Conservation (phyloP, 768 basidiomycete species). For the Podaxis sp. region DNA sequence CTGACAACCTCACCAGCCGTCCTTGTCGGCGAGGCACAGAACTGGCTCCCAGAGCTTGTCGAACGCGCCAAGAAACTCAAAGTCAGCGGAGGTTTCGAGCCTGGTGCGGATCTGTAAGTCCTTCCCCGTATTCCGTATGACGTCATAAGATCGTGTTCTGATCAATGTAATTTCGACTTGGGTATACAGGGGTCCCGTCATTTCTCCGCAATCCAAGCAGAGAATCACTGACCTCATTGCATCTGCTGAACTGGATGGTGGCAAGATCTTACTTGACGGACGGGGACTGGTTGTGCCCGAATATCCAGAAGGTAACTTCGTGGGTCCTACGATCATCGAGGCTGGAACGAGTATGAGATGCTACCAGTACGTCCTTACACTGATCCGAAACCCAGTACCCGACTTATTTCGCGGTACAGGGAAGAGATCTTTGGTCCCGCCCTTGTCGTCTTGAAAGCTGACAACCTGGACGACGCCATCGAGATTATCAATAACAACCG, state of each 20-base stretch:
- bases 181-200: slow-evolving; percentile 63
- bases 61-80: slow-evolving; percentile 78
- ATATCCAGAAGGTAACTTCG: slow-evolving; percentile 90
- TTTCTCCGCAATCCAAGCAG: slow-evolving; percentile 79
- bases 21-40: slow-evolving; percentile 75
- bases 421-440: slow-evolving; percentile 97
- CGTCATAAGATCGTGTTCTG: background rate
- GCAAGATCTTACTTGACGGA: slow-evolving; percentile 85
- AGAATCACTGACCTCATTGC: slow-evolving; percentile 75
- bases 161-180: slow-evolving; percentile 7
- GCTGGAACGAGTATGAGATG: slow-evolving; percentile 81
- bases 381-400: background rate
- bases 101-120: slow-evolving; percentile 73
- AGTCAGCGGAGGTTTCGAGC: slow-evolving; percentile 90
- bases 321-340: slow-evolving; percentile 90
- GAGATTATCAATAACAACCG: slow-evolving; percentile 85
- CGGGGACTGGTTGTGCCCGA: slow-evolving; percentile 63
- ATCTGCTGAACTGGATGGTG: slow-evolving; percentile 78
- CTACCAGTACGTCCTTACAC: slow-evolving; percentile 64
- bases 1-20: slow-evolving; percentile 44
- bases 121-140: background rate
- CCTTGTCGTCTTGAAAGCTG: slow-evolving; percentile 71
- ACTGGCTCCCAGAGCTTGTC: slow-evolving; percentile 86
- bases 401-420: slow-evolving; percentile 35
- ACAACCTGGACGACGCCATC: slow-evolving; percentile 88